Base-by-base conservation (phyloP, 768 basidiomycete genomes). In the Rhodosporidiobolus odoratus region DNA sequence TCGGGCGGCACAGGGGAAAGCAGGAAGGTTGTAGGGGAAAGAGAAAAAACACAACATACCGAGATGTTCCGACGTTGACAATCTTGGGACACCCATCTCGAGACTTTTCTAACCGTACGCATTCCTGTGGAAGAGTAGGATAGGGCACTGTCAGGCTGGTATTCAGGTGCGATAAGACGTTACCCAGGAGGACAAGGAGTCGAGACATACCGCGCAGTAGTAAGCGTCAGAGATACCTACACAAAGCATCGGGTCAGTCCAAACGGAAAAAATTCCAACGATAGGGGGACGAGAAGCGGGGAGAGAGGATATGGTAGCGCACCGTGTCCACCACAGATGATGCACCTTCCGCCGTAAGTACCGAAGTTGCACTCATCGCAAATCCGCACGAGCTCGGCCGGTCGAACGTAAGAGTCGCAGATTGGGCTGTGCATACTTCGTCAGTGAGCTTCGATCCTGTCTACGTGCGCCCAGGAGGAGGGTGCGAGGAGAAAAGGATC, bases 361-460 rank as follows among this genome's bases (percentile, higher is more conserved):
- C 93, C 91, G 82, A 98, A 99, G 81, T 98, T 98, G 81, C 96
- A 99, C 83, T 99, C 96, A 79, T 99, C 96, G 80, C 96, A 99
- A 75, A 97, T 97, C 72, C 95, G 87, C 68, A 98, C 96, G 74
- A 98, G 85, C 32, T 95, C 98, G 82, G 95, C 94, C 76, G 96
- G 96, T 76, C 96, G 87, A 72, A 99, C 96, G 82, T 98, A 98
- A 66, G 95, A 97, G 83, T 99, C 95, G 83, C 95, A 99, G 54
- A 97, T 91, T 15, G 95, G 95, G 80, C 95, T 99, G 66, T 8
- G 2, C 10, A 15, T 16, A 16, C 17, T 19, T 30, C 53, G 58
- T 5, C 38, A 53, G 38, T n/a, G 35, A 41, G 59, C 41, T 65
- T 58, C 48, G 9, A 50, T 50, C 52, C 19, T 7, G 19, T 45